These are phyloP conservation scores for Gossypium thurberi DNA, from an alignment of 345 rosid species.

Conservation along the genomic window DNA sequence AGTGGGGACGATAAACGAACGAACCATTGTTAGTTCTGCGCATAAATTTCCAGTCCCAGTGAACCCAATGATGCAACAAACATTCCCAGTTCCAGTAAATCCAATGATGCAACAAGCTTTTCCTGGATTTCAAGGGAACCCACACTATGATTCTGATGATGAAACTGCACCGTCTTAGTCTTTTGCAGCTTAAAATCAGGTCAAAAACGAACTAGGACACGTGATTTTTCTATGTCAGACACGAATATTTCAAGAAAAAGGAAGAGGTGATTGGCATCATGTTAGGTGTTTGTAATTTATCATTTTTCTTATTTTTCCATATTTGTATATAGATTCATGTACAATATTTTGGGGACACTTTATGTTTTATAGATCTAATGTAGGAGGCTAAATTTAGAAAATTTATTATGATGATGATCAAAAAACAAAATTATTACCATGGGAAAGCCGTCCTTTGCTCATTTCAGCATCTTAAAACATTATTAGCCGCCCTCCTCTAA, in stretches of 20 bases:
- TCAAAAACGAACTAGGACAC: not conserved
- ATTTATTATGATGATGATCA: too few species aligned
- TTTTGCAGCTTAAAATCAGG: not conserved
- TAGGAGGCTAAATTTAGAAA: conserved; percentile 10
- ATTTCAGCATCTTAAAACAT: not conserved
- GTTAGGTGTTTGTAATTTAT: conserved; percentile 29
- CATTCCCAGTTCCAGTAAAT: conserved; percentile 11
- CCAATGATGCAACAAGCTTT: conserved; percentile 34
- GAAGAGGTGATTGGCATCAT: not conserved
- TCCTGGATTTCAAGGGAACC: conserved; percentile 37
- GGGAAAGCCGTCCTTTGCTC: not conserved
- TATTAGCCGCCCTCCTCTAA: not conserved
- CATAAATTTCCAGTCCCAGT: conserved; percentile 76
- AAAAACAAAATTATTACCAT: too few species aligned
- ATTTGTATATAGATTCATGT: conserved; percentile 45
- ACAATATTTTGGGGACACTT: conserved; percentile 31
- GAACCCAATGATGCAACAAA: conserved; percentile 51
- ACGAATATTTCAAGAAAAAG: not conserved
- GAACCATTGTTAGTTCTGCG: conserved; percentile 74
- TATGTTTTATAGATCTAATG: conserved; percentile 30
- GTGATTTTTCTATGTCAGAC: not conserved
- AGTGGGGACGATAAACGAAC: conserved; percentile 84
- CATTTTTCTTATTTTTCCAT: conserved; percentile 11
- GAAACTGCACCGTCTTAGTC: conserved; percentile 38
- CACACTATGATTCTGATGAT: conserved; percentile 46